Conservation (phyloP, 768 basidiomycete species). For the Psilocybe azurescens region DNA sequence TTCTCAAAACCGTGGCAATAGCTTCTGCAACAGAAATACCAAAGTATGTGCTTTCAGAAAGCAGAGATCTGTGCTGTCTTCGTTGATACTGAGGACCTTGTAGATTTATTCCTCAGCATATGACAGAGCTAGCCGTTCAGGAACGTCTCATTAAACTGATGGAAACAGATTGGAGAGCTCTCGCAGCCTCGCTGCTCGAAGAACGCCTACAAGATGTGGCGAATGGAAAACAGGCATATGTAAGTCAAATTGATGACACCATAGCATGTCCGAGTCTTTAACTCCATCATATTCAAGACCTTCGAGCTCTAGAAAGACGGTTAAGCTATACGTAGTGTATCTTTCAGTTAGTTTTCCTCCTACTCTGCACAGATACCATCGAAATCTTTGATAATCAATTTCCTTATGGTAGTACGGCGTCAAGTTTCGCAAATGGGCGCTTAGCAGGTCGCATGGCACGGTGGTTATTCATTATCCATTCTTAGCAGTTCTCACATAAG, state of each 20-base stretch:
- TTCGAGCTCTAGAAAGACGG: background rate
- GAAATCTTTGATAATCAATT: too few species aligned
- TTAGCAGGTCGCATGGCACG: too few species aligned
- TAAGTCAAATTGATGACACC: background rate
- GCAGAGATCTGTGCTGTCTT: background rate
- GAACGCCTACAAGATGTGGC: constrained; percentile 18
- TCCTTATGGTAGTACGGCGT: too few species aligned
- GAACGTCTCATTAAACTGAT: constrained; percentile 29
- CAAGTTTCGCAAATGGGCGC: too few species aligned
- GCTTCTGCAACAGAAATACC: constrained; percentile 34
- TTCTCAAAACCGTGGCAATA: constrained; percentile 30
- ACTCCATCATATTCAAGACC: background rate
- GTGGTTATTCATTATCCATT: too few species aligned
- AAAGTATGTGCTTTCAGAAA: constrained; percentile 21
- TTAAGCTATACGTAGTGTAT: too few species aligned
- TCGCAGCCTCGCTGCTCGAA: constrained; percentile 26
- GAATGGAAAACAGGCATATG: constrained; percentile 20
- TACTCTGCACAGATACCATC: too few species aligned
- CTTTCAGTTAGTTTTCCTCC: too few species aligned
- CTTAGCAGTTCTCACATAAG: too few species aligned
- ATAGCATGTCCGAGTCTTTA: background rate
- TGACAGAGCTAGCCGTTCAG: constrained; percentile 33
- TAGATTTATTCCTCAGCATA: constrained; percentile 33
- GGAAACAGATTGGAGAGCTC: constrained; percentile 35
- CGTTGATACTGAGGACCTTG: constrained; percentile 8